Percentiles rank a stretch among this genome's conserved stretches.
Evolutionary conservation across 345 rosid species (phyloP).

Genomic region (Angophora floribunda): DNA sequence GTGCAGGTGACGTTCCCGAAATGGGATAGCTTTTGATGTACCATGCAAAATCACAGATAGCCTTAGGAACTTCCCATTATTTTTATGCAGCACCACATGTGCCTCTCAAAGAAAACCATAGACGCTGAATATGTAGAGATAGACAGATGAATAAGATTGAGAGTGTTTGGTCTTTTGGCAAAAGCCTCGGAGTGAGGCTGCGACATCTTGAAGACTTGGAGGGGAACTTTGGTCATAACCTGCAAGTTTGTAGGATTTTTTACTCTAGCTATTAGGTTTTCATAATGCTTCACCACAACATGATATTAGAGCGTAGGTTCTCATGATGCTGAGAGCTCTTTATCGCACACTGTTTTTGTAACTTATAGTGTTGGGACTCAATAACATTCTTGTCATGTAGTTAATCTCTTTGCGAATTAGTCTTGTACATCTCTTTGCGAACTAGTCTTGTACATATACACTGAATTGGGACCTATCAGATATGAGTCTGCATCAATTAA

Average conservation of each 20-base stretch:
- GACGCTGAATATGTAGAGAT: neutral
- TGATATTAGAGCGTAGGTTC: neutral
- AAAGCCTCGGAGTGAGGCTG: neutral
- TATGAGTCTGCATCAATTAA: neutral
- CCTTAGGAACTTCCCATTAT: neutral
- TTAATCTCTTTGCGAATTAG: neutral
- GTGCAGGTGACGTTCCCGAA: neutral
- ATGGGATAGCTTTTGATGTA: neutral
- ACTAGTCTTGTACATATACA: neutral
- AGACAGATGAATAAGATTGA: neutral
- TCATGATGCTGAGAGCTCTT: neutral
- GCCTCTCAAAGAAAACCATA: neutral
- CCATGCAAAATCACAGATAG: neutral
- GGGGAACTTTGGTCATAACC: neutral
- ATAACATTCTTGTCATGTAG: neutral
- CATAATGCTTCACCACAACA: neutral
- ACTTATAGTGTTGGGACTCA: neutral
- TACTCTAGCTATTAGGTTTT: neutral
- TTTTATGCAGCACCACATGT: neutral
- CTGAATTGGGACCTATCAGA: neutral
- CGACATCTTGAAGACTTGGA: neutral
- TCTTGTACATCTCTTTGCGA: neutral
- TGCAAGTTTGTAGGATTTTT: neutral
- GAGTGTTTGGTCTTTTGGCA: neutral
- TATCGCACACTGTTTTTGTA: neutral